Conservation (phyloP, 805 yeast species). For the Isabelozyma pseudorhagii region DNA sequence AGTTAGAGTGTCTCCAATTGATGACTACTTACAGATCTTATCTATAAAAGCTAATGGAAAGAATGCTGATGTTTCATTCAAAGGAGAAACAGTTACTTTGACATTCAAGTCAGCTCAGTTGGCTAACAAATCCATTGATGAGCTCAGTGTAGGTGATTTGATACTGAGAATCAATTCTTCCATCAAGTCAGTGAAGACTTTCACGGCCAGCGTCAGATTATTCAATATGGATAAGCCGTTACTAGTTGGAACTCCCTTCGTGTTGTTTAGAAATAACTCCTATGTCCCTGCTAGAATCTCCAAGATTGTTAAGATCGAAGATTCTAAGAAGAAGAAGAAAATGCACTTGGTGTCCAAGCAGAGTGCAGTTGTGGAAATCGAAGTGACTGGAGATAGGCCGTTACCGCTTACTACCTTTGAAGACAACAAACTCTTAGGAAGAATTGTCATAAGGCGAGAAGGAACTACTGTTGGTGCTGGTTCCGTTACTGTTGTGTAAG, state of each 20-base stretch:
- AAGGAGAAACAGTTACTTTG: constrained; percentile 59
- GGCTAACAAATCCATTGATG: constrained; percentile 49
- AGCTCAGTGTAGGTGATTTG: constrained; percentile 61
- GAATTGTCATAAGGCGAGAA: constrained; percentile 67
- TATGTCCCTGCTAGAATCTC: constrained; percentile 66
- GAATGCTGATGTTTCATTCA: constrained; percentile 50
- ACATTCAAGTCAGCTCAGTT: constrained; percentile 45
- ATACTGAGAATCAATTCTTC: constrained; percentile 23
- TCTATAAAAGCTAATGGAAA: constrained; percentile 26
- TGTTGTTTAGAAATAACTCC: constrained; percentile 72
- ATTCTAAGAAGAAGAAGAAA: constrained; percentile 18
- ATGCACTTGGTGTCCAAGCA: constrained; percentile 60
- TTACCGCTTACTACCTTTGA: constrained; percentile 52
- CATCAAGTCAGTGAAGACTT: constrained; percentile 22
- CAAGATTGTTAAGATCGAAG: constrained; percentile 34
- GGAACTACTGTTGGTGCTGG: constrained; percentile 73
- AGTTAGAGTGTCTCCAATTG: constrained; percentile 53
- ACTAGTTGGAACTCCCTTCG: constrained; percentile 74
- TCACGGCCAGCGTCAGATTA: constrained; percentile 26
- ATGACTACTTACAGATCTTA: constrained; percentile 42
- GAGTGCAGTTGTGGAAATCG: constrained; percentile 56
- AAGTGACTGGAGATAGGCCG: constrained; percentile 42
- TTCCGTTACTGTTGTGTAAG: constrained; percentile 23
- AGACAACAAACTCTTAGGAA: constrained; percentile 53
- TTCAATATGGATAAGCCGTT: constrained; percentile 61